Conservation (phyloP, 495 filamentous ascomycete species). For the Umbilicaria muhlenbergii region DNA sequence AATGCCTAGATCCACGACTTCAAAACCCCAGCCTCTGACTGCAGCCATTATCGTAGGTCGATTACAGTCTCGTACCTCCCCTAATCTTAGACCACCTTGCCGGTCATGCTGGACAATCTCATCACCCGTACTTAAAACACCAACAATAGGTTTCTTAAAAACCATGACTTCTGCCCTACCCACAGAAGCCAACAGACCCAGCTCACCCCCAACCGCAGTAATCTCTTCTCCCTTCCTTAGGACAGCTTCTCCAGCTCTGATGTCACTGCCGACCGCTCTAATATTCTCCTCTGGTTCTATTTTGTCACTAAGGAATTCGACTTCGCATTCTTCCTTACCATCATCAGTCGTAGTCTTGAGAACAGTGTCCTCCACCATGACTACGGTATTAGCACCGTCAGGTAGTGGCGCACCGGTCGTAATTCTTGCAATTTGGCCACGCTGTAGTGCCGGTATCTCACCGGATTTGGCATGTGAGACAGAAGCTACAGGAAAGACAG, state of each 20-base stretch:
- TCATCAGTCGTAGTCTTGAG: constrained; percentile 59
- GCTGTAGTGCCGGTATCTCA: constrained; percentile 39
- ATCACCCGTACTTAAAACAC: constrained; percentile 86
- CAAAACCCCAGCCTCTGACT: constrained; percentile 57
- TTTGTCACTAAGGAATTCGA: constrained; percentile 69
- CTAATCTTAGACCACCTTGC: constrained; percentile 44
- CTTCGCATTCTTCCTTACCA: constrained; percentile 66
- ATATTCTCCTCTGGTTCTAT: constrained; percentile 74
- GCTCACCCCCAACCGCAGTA: constrained; percentile 73
- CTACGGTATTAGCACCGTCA: constrained; percentile 72
- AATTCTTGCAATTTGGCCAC: constrained; percentile 71
- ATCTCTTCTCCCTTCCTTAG: constrained; percentile 63
- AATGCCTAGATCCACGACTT: constrained; percentile 76
- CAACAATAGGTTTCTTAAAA: constrained; percentile 64
- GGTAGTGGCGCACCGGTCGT: constrained; percentile 91
- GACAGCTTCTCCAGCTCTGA: constrained; percentile 49
- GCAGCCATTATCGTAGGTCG: constrained; percentile 71
- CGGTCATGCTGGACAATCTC: constrained; percentile 72
- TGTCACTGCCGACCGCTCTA: constrained; percentile 80
- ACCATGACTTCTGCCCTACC: constrained; percentile 58
- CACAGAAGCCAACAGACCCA: constrained; percentile 76
- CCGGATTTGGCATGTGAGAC: constrained; percentile 72
- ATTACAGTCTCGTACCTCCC: constrained; percentile 89
- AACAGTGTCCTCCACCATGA: constrained; percentile 94
- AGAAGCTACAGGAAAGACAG: constrained; percentile 71